A percentile compares a stretch with the other conserved stretches of the same genome.
phyloP scores from a whole-genome alignment of 176 grass and related monocot species.

The Lolium perenne region DNA sequence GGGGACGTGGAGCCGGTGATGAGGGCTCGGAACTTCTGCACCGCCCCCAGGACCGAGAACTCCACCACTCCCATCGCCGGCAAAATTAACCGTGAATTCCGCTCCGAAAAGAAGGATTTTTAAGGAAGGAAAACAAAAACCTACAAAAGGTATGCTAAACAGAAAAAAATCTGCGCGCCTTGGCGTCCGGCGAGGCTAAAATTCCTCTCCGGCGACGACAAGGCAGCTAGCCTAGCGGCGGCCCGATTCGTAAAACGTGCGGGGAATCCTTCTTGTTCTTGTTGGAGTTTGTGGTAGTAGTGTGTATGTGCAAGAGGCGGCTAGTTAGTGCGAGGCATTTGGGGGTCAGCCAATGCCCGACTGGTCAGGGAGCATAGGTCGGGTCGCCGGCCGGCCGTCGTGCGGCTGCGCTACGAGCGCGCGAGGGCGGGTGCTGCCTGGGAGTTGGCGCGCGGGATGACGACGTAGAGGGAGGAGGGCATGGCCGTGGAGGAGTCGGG shows the following conservation, averaged over 20 bases:
- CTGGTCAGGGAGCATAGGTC: conserved; percentile 56
- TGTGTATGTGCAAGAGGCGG: conserved; percentile 38
- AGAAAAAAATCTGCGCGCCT: conserved; percentile 29
- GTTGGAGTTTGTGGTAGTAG: neutral
- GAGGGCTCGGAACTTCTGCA: conserved; percentile 74
- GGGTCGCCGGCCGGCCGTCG: conserved; percentile 43
- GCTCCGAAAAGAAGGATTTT: conserved; percentile 14
- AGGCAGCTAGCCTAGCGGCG: neutral
- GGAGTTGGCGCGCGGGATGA: neutral
- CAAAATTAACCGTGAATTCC: conserved; percentile 19
- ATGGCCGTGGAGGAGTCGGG: conserved; percentile 12
- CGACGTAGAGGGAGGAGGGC: neutral
- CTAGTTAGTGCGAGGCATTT: conserved; percentile 52
- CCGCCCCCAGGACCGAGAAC: conserved; percentile 61
- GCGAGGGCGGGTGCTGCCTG: neutral
- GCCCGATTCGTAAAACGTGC: conserved; percentile 21
- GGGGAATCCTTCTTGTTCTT: neutral
- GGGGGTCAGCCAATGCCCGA: conserved; percentile 61
- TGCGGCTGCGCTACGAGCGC: conserved; percentile 43
- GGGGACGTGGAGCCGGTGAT: conserved; percentile 39
- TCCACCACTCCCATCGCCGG: conserved; percentile 72
- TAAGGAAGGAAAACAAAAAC: neutral
- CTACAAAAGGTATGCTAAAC: neutral
- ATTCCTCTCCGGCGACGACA: conserved; percentile 57
- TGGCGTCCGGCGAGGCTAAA: conserved; percentile 49